phyloP scores from a whole-genome alignment of 192 early-diverging fungal genomes.

The Coemansia sp. region DNA sequence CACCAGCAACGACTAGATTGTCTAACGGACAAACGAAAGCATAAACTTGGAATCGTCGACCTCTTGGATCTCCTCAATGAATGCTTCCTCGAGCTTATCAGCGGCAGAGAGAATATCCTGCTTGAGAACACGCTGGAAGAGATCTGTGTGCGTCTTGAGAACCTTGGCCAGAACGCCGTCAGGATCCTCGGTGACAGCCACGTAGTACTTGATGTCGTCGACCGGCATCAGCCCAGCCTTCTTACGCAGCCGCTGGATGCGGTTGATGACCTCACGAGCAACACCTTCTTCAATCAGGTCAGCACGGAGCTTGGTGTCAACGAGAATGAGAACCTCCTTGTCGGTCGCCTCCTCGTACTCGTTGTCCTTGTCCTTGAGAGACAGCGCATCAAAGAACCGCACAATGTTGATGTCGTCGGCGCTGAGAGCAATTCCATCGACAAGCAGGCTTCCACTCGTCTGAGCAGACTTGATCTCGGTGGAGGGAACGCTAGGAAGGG shows the following conservation, averaged over 20 bases:
- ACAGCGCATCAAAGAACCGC: slow-evolving; percentile 77
- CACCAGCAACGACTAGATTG: background rate
- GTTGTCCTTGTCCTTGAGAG: slow-evolving; percentile 34
- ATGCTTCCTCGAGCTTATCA: slow-evolving; percentile 41
- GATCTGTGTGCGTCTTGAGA: slow-evolving; percentile 69
- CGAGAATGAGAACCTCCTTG: slow-evolving; percentile 81
- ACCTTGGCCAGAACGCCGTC: slow-evolving; percentile 67
- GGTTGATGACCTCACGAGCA: slow-evolving; percentile 95
- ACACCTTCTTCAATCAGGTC: slow-evolving; percentile 84
- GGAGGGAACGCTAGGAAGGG: slow-evolving; percentile 69
- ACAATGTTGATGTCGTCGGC: slow-evolving; percentile 84
- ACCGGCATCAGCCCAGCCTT: slow-evolving; percentile 87
- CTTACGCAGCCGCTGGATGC: slow-evolving; percentile 94
- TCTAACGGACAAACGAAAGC: slow-evolving; percentile 58
- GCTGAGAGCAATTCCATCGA: slow-evolving; percentile 77
- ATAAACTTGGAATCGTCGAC: slow-evolving; percentile 76
- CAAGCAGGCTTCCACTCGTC: slow-evolving; percentile 60
- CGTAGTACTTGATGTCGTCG: slow-evolving; percentile 86
- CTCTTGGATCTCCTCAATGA: slow-evolving; percentile 78
- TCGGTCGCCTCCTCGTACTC: slow-evolving; percentile 77
- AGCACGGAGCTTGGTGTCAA: slow-evolving; percentile 80
- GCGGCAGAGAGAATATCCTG: slow-evolving; percentile 55
- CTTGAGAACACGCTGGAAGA: slow-evolving; percentile 74
- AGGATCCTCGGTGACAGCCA: slow-evolving; percentile 70
- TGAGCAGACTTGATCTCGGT: slow-evolving; percentile 83